These are phyloP conservation scores for Picochlorum sp. DNA, from an alignment of 139 green algal species.

Conservation along the genomic window DNA sequence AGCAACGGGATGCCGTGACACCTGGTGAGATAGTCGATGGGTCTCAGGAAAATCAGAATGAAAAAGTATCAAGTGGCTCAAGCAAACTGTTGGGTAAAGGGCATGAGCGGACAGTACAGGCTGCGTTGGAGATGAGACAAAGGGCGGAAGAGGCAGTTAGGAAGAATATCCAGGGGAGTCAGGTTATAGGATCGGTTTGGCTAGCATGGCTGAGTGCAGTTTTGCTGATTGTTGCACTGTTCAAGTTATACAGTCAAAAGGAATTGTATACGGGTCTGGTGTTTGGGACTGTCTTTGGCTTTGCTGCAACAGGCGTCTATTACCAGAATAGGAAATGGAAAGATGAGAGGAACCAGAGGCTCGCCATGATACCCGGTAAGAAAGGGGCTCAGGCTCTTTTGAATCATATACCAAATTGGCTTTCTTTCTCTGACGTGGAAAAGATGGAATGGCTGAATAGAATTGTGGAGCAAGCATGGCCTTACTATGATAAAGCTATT, in stretches of 20 bases:
- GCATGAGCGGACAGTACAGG: too few relatives aligned
- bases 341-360: background rate
- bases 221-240: background rate
- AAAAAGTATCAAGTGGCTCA: too few relatives aligned
- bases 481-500: constrained; percentile 71
- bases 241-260: constrained; percentile 2
- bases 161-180: constrained; percentile 9
- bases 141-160: too few relatives aligned
- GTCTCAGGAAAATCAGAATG: too few relatives aligned
- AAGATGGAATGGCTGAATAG: constrained; percentile 84
- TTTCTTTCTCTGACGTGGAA: constrained; percentile 61
- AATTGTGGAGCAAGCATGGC: constrained; percentile 67
- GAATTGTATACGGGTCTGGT: background rate
- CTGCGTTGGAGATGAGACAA: too few relatives aligned
- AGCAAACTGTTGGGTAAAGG: too few relatives aligned
- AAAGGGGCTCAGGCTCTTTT: constrained; percentile 66
- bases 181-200: constrained; percentile 1
- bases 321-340: constrained; percentile 6
- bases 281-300: constrained; percentile 1
- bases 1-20: too few relatives aligned
- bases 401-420: constrained; percentile 56
- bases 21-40: too few relatives aligned
- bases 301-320: constrained; percentile 7
- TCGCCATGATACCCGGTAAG: constrained; percentile 42
- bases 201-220: constrained; percentile 4